Base-by-base conservation (phyloP, 2,329 filamentous ascomycete species). In the Sporothrix pseudoabietina region DNA sequence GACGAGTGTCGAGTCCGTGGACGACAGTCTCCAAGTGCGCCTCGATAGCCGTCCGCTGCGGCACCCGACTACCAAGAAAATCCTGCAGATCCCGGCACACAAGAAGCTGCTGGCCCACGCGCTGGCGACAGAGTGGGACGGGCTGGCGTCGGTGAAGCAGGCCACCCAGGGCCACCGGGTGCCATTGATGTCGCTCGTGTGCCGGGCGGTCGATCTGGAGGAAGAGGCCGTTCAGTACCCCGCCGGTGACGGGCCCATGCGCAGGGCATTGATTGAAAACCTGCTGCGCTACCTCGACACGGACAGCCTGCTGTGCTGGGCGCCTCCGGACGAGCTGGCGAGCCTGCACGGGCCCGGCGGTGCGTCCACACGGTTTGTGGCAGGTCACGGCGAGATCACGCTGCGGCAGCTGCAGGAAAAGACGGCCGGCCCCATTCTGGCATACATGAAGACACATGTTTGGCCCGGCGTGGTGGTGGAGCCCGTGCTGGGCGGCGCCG, bases 291-390 rank as follows among this genome's bases (percentile, higher is more conserved):
- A 98, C 81, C 87, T 99, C 35, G 90, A 94, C 78, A 98, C 96
- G 0, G 96, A 99, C 82, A 94, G 93, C 0, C 84, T 98, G 49
- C 88, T 99, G 1, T 98, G 95, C 87, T 97, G 94, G 93, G 94
- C 87, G 32, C 86, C 88, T 55, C 84, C 85, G 1, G 84, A 86
- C 0, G 82, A 85, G 49, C 82, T 89, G 55, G 81, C 84, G 22
- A 16, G 9, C 19, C 47, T 70, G 16, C 41, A 61, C 26, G 30
- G 22, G 47, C 69, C 16, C 39, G n/a, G 32, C 22, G 30, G 55
- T 41, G 4, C 32, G 10, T 57, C 26, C 39, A 57, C 7, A 32
- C 47, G 57, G 26, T 83, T 87, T 30, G 22, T 57, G 47, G 16
- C 32, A 32, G 61, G 19, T 26, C 44, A 44, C 69, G 55, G 63